phyloP scores from a whole-genome alignment of 2,329 filamentous ascomycete species.

The Ophiostoma tasmaniense region DNA sequence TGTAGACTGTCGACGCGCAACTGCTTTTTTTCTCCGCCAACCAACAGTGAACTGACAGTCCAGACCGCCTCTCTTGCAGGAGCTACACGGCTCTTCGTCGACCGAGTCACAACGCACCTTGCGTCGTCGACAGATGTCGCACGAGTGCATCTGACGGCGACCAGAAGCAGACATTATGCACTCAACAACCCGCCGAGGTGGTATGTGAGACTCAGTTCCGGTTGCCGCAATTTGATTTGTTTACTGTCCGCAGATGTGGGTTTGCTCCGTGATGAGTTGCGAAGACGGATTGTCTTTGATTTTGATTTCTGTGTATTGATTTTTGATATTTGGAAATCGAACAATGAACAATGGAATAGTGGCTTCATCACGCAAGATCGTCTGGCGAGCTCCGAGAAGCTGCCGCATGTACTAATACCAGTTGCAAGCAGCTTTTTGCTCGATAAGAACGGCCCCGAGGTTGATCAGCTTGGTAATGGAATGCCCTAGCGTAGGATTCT shows the following conservation, averaged over 20 bases:
- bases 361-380: background rate
- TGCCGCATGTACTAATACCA: background rate
- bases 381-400: background rate
- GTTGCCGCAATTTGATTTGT: background rate
- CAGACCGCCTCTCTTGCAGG: conserved; percentile 11
- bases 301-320: too few relatives aligned
- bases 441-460: background rate
- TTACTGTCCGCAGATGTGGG: background rate
- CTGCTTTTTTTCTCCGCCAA: background rate
- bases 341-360: background rate
- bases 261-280: background rate
- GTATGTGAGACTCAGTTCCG: background rate
- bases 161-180: background rate
- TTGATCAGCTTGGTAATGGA: background rate
- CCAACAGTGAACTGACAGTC: conserved; percentile 9
- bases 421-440: background rate
- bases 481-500: background rate
- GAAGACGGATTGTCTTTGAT: background rate
- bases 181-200: background rate
- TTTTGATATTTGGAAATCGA: too few relatives aligned
- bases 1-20: background rate
- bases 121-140: conserved; percentile 16
- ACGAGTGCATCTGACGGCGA: conserved; percentile 18
- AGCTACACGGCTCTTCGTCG: conserved; percentile 12
- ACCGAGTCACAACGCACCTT: conserved; percentile 16